Evolutionary conservation across 805 yeast genomes (phyloP).

Genomic region (Metschnikowia hibisci): DNA sequence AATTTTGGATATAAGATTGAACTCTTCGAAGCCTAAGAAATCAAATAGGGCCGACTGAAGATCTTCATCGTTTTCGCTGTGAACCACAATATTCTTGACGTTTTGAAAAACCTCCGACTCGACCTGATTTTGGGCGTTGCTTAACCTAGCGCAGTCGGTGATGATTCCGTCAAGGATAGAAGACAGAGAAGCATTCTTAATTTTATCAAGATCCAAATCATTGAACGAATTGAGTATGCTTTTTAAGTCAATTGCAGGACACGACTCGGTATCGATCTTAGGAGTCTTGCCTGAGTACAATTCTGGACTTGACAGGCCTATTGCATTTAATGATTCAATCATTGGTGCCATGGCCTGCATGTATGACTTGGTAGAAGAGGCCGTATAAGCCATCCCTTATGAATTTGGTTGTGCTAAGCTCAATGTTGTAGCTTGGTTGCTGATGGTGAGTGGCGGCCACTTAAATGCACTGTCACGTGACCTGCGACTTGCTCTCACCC

Average conservation of each 20-base stretch:
- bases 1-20: conserved; percentile 69
- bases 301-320: conserved; percentile 13
- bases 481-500: no score
- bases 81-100: conserved; percentile 29
- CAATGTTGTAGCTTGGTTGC: no score
- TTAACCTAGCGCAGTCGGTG: conserved; percentile 31
- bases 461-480: no score
- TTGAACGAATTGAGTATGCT: conserved; percentile 36
- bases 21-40: conserved; percentile 78
- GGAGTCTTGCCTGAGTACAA: conserved; percentile 26
- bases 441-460: no score
- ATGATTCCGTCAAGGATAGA: conserved; percentile 21
- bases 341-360: conserved; percentile 75
- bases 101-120: conserved; percentile 28
- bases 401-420: no score
- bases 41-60: conserved; percentile 74
- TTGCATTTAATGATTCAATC: conserved; percentile 42
- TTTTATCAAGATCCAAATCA: conserved; percentile 24
- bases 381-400: conserved; percentile 38
- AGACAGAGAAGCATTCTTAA: conserved; percentile 14
- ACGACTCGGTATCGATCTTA: conserved; percentile 33
- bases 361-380: conserved; percentile 66
- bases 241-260: conserved; percentile 25
- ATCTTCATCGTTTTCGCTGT: conserved; percentile 48
- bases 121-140: conserved; percentile 30